Base-by-base conservation (phyloP, 768 basidiomycete genomes). In the Kockovaella imperatae region DNA sequence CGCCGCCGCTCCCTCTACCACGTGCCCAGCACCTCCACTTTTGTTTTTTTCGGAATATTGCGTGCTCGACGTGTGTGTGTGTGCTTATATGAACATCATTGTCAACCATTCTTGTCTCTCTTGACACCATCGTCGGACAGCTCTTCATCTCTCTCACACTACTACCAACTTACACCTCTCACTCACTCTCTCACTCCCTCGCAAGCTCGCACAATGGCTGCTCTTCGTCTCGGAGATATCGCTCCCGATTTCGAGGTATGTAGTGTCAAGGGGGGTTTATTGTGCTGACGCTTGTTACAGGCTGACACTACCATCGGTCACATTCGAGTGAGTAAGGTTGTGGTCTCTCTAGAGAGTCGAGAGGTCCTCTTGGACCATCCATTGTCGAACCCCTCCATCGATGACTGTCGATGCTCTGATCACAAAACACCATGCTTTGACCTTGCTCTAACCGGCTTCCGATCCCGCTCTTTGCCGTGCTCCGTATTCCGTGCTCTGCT, bases 221-320 rank as follows among this genome's bases (percentile, higher is more conserved):
- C n/a, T n/a, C 58, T 66, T 29, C 48, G 64, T 60, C 52, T 66
- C n/a, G 64, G 64, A 34, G 57, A 76, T 73, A 84, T 77, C 57
- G 90, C 90, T 40, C 91, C 93, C 45, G 80, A 97, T 74, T 96
- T 96, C 63, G 49, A 66, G 54, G 47, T 46, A 25, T 14, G 44
- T 26, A 34, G 15, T 25, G 10, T 15, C 42, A 3, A 14, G 17
- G 3, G 31, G 6, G 10, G 18, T 32, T 32, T 32, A 32, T 10
- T 10, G 21, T 38, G 25, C 49, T 48, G 35, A 40, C 40, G 7
- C 17, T 35, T 8, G 18, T 18, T 40, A 11, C 77, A 84, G 60
- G 91, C 91, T 36, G 74, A 87, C 56, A 97, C 91, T 41, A 95
- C 91, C 45, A 64, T 77, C 47, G 95, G 93, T 1, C 74, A 73